Conservation (phyloP, 495 filamentous ascomycete genomes). For the Amphirosellinia nigrospora region DNA sequence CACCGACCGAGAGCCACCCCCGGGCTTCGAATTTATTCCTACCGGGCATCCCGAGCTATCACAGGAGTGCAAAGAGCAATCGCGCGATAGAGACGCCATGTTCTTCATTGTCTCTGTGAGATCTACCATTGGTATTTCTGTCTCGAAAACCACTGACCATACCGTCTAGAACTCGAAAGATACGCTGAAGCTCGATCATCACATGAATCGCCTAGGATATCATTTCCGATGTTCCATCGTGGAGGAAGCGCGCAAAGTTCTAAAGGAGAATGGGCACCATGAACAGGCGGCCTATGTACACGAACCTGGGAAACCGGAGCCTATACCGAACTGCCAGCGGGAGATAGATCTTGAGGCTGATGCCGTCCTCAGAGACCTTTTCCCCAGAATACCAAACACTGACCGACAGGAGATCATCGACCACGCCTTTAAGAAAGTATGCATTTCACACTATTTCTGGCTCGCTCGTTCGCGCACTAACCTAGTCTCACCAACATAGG, state of each 20-base stretch:
- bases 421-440: slow-evolving; percentile 83
- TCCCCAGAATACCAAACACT: slow-evolving; percentile 81
- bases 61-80: slow-evolving; percentile 77
- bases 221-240: slow-evolving; percentile 66
- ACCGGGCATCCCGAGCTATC: slow-evolving; percentile 79
- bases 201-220: slow-evolving; percentile 80
- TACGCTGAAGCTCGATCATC: slow-evolving; percentile 41
- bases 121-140: background rate
- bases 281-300: slow-evolving; percentile 24
- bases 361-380: slow-evolving; percentile 77
- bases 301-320: slow-evolving; percentile 48
- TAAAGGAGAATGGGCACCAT: slow-evolving; percentile 35
- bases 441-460: slow-evolving; percentile 20
- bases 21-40: slow-evolving; percentile 85
- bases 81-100: slow-evolving; percentile 67
- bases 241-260: slow-evolving; percentile 50
- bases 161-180: slow-evolving; percentile 30
- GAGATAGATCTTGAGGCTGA: slow-evolving; percentile 76
- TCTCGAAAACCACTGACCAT: slow-evolving; percentile 16
- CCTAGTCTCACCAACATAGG: slow-evolving; percentile 24
- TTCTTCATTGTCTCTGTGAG: slow-evolving; percentile 83
- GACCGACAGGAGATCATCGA: slow-evolving; percentile 79
- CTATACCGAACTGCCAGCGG: slow-evolving; percentile 62
- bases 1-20: slow-evolving; percentile 59
- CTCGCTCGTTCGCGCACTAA: slow-evolving; percentile 13